A percentile compares a stretch with the other conserved stretches of the same genome.
Evolutionary conservation across 208 protist genomes (phyloP).

Genomic region (Leishmania aethiopica): DNA sequence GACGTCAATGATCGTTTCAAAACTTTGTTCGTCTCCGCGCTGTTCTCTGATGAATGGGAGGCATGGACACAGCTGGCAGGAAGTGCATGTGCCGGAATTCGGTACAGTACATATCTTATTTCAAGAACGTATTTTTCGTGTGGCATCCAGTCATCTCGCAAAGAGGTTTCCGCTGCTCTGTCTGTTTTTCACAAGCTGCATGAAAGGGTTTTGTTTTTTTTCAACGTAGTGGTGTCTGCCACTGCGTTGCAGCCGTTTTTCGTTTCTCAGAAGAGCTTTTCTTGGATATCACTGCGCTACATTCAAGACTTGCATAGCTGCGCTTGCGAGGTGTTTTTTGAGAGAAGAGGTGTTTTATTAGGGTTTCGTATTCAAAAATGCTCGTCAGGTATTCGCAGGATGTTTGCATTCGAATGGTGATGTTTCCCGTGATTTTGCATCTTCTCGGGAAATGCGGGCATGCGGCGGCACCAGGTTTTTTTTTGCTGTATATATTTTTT

Average conservation of each 20-base stretch:
- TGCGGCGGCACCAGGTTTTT: neutral
- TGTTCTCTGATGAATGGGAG: slow-evolving; percentile 28
- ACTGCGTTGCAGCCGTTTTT: neutral
- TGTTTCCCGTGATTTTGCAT: neutral
- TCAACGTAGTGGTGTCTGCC: slow-evolving; percentile 11
- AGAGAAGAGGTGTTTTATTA: slow-evolving; percentile 1
- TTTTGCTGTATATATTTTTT: neutral
- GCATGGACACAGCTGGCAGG: slow-evolving; percentile 24
- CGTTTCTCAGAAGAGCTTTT: slow-evolving; percentile 16
- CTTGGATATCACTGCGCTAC: slow-evolving; percentile 16
- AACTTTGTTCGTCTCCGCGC: slow-evolving; percentile 21
- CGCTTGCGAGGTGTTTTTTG: slow-evolving; percentile 10
- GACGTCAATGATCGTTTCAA: neutral
- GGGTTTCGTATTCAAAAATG: slow-evolving; percentile 11
- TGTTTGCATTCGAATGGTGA: slow-evolving; percentile 14
- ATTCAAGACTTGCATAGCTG: slow-evolving; percentile 14
- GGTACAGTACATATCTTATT: slow-evolving; percentile 2
- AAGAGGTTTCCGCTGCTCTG: slow-evolving; percentile 8
- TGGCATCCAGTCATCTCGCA: slow-evolving; percentile 20
- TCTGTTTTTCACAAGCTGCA: slow-evolving; percentile 14
- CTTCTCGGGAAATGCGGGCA: neutral
- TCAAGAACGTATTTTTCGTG: slow-evolving; percentile 9
- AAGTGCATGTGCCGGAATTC: slow-evolving; percentile 17
- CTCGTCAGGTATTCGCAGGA: slow-evolving; percentile 4
- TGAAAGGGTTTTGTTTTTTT: neutral